Evolutionary conservation across 2,329 filamentous ascomycete species (phyloP).

Genomic region (Mycosphaerella arachidis): DNA sequence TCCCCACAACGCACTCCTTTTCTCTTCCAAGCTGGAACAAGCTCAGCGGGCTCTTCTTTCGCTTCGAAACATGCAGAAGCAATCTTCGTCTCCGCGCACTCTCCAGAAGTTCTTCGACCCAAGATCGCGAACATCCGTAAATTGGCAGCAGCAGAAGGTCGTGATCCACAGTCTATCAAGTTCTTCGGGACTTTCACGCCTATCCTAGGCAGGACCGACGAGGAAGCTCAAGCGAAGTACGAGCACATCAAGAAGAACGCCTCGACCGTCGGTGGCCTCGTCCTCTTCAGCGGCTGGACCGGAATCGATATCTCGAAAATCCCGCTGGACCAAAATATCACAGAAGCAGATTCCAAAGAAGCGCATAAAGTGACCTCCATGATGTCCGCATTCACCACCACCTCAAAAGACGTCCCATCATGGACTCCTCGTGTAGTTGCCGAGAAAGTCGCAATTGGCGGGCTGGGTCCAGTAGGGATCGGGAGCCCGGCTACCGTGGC

Average conservation of each 20-base stretch:
- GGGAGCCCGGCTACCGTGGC: slow-evolving; percentile 45
- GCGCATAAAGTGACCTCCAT: slow-evolving; percentile 40
- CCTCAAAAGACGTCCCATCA: slow-evolving; percentile 44
- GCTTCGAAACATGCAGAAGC: slow-evolving; percentile 57
- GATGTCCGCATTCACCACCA: slow-evolving; percentile 34
- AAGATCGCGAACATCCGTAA: slow-evolving; percentile 60
- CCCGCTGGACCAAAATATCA: slow-evolving; percentile 55
- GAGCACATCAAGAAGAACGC: slow-evolving; percentile 58
- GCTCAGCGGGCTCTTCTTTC: slow-evolving; percentile 53
- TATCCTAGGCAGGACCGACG: slow-evolving; percentile 60
- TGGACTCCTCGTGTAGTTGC: slow-evolving; percentile 46
- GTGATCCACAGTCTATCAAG: slow-evolving; percentile 59
- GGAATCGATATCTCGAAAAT: slow-evolving; percentile 57
- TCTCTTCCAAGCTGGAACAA: slow-evolving; percentile 54
- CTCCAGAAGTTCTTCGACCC: slow-evolving; percentile 56
- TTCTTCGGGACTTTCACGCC: slow-evolving; percentile 63
- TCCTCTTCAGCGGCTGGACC: slow-evolving; percentile 71
- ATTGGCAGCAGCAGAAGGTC: slow-evolving; percentile 47
- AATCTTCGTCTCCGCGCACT: slow-evolving; percentile 65
- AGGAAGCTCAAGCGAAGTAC: slow-evolving; percentile 62
- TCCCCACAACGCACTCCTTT: slow-evolving; percentile 39
- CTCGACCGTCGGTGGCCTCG: slow-evolving; percentile 61
- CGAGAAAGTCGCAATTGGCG: slow-evolving; percentile 46
- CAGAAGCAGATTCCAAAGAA: slow-evolving; percentile 51
- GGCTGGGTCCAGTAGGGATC: slow-evolving; percentile 46